Conservation (phyloP, 495 filamentous ascomycete species). For the Penicillium canariense region DNA sequence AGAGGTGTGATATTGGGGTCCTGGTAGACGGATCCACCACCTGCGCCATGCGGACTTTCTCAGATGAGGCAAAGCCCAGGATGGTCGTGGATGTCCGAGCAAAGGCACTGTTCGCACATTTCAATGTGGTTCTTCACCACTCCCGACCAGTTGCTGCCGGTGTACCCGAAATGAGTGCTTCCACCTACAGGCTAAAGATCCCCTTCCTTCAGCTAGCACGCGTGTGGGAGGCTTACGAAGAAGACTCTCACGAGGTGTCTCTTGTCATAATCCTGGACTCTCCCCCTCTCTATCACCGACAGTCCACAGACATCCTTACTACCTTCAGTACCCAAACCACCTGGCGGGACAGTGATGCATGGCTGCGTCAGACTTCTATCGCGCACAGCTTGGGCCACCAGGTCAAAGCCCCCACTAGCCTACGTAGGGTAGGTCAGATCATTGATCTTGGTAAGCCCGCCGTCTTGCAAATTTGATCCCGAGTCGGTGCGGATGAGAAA, state of each 20-base stretch:
- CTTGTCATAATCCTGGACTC: conserved; percentile 58
- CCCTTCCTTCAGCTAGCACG: conserved; percentile 60
- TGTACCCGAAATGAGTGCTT: not conserved
- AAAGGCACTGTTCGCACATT: conserved; percentile 29
- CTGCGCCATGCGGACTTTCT: conserved; percentile 30
- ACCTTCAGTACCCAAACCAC: conserved; percentile 38
- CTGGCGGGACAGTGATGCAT: conserved; percentile 69
- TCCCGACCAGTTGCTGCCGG: not conserved
- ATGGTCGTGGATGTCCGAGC: conserved; percentile 29
- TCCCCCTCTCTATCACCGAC: conserved; percentile 65
- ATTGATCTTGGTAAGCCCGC: conserved; percentile 70
- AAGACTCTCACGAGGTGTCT: conserved; percentile 37
- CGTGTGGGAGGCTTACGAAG: conserved; percentile 47
- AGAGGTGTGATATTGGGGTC: conserved; percentile 35
- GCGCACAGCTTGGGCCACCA: conserved; percentile 41
- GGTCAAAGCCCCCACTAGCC: conserved; percentile 45
- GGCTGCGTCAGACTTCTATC: conserved; percentile 75
- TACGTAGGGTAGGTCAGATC: conserved; percentile 54
- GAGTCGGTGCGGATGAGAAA: too few species aligned
- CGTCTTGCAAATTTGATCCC: not conserved
- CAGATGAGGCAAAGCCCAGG: conserved; percentile 4
- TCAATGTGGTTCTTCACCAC: conserved; percentile 11
- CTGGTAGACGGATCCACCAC: conserved; percentile 27
- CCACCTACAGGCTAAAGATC: conserved; percentile 55
- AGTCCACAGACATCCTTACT: conserved; percentile 37